Evolutionary conservation across 768 basidiomycete genomes (phyloP).

Genomic region (Lentinula raphanica): DNA sequence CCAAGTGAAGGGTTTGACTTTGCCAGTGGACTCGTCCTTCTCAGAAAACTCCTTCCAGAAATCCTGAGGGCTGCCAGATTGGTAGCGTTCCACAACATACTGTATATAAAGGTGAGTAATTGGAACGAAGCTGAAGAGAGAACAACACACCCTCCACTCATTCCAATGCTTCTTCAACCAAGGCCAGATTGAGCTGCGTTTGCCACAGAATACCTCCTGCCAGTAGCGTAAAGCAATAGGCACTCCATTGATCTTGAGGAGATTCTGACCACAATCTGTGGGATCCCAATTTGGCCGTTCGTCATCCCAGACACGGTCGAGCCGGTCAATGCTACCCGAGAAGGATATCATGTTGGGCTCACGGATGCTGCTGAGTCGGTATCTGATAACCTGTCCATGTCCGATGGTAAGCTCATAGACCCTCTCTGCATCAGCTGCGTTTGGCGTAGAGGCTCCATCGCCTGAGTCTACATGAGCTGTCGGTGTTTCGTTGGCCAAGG

Average conservation of each 20-base stretch:
- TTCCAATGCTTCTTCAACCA: neutral
- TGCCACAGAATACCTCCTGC: neutral
- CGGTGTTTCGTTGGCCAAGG: no score
- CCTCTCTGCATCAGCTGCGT: neutral
- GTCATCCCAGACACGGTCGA: neutral
- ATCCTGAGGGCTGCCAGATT: no score
- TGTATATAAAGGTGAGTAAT: neutral
- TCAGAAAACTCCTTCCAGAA: conserved; percentile 2
- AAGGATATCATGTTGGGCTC: neutral
- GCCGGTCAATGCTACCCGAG: neutral
- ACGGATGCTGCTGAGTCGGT: neutral
- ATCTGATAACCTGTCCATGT: neutral
- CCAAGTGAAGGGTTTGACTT: neutral
- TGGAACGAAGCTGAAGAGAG: no score
- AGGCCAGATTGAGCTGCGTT: neutral
- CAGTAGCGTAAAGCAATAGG: neutral
- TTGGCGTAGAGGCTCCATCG: neutral
- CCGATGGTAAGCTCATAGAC: neutral
- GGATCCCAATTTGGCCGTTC: neutral
- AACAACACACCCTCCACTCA: neutral
- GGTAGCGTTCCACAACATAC: neutral
- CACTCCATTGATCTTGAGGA: neutral
- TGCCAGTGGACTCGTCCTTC: no score
- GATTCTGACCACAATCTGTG: neutral
- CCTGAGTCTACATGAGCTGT: no score